Evolutionary conservation across 345 rosid genomes (phyloP), one percentile per base, ranked within the genome.

Genomic region (Toxicodendron radicans): DNA sequence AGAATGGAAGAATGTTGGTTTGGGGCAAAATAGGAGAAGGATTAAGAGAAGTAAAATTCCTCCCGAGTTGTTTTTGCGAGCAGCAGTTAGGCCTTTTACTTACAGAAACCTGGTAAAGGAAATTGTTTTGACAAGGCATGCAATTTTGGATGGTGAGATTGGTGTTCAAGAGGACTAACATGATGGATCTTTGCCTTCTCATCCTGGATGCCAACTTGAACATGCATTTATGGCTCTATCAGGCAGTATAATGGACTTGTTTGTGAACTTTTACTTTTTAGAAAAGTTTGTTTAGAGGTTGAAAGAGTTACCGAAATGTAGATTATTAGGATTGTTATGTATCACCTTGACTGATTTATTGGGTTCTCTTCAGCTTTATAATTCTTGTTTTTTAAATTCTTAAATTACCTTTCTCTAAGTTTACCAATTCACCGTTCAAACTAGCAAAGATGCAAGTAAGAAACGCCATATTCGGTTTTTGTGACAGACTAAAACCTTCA

Each of bases 61-160:
- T 10, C 99, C 97, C 0, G 94, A 90, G 74, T 70, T 92, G 30
- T 95, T 95, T 77, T 72, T 95, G 77, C 81, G 88, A 45, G 95
- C 97, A 2, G 95, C 97, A 5, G 94, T 95, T 68, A 81, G 94
- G 69, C 97, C 97, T 0, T 95, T 95, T 66, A 89, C 94, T 48
- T 95, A 92, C 79, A 87, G 94, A 76, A 92, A 95, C 80, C 95
- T 92, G 33, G 97, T 95, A 63, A 95, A 95, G 83, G 99, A 95
- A 87, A 91, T 95, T 75, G 97, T 91, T 68, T 78, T 95, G 58
- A 92, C 97, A 43, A 92, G 99, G 82, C 97, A 95, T 72, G 99
- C 95, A 38, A 91, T 95, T 73, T 74, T 92, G 80, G 99, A 95
- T 49, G 97, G 94, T 62, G 97, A 90, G 35, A 92, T 92, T 77